Conservation (phyloP, 75 land plant genomes). For the Cryptomeria japonica region DNA sequence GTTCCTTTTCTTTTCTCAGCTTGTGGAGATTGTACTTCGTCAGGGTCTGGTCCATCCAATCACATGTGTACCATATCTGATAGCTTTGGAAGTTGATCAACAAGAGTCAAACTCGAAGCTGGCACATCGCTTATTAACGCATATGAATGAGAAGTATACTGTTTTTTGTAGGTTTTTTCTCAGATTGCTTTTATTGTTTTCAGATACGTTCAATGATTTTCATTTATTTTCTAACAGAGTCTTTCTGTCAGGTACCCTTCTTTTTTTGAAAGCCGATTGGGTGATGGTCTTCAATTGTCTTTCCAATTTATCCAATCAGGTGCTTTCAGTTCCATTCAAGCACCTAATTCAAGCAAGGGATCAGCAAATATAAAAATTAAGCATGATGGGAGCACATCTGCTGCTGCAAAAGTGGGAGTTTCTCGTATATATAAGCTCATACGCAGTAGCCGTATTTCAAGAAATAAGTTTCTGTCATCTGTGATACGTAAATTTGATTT, state of each 20-base stretch:
- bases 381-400: constrained; percentile 36
- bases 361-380: constrained; percentile 38
- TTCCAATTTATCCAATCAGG: constrained; percentile 76
- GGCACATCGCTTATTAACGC: constrained; percentile 90
- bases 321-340: constrained; percentile 31
- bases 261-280: constrained; percentile 95
- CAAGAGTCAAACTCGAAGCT: constrained; percentile 80
- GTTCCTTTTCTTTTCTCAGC: constrained; percentile 39
- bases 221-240: constrained; percentile 11
- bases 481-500: constrained; percentile 89
- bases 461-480: constrained; percentile 93
- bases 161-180: background rate
- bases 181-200: background rate
- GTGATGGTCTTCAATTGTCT: constrained; percentile 96
- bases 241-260: constrained; percentile 79
- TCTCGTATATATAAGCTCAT: constrained; percentile 93
- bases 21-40: constrained; percentile 96
- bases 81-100: constrained; percentile 98
- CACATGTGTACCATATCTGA: constrained; percentile 95
- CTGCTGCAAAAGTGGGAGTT: constrained; percentile 77
- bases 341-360: constrained; percentile 25
- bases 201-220: background rate
- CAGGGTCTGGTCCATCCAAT: constrained; percentile 99
- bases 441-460: constrained; percentile 75
- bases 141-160: constrained; percentile 96